Evolutionary conservation across 805 yeast species (phyloP).

Genomic region (Ogataea sp.): DNA sequence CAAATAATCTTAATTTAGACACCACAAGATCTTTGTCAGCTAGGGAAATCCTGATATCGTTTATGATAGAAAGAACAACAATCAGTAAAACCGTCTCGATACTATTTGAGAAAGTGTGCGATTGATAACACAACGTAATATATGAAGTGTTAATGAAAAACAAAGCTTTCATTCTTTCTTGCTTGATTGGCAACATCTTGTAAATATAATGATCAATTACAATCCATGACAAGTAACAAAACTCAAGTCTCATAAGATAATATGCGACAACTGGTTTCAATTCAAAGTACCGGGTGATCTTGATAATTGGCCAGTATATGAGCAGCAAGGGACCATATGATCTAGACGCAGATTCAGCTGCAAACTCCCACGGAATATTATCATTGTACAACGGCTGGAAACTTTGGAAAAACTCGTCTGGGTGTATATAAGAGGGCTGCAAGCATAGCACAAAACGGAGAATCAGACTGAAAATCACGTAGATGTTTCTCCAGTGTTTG

Average conservation of each 20-base stretch:
- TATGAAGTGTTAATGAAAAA: constrained; percentile 51
- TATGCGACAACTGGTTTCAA: constrained; percentile 41
- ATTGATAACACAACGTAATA: constrained; percentile 70
- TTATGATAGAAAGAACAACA: constrained; percentile 41
- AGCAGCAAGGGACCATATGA: constrained; percentile 63
- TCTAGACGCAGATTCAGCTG: constrained; percentile 42
- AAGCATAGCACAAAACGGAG: constrained; percentile 50
- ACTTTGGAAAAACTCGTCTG: constrained; percentile 96
- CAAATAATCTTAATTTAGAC: constrained; percentile 9
- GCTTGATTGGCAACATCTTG: constrained; percentile 24
- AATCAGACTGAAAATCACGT: constrained; percentile 33
- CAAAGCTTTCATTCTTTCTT: constrained; percentile 30
- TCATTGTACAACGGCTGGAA: constrained; percentile 59
- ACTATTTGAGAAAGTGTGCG: constrained; percentile 86
- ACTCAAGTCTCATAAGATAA: constrained; percentile 44
- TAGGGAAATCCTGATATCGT: constrained; percentile 16
- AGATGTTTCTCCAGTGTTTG: constrained; percentile 38
- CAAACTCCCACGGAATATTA: constrained; percentile 80
- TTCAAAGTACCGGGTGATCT: too few relatives aligned
- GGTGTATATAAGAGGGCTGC: constrained; percentile 84
- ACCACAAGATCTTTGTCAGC: constrained; percentile 3
- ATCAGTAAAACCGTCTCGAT: constrained; percentile 59
- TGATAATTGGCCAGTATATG: constrained; percentile 60
- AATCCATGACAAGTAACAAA: constrained; percentile 24
- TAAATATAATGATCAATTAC: constrained; percentile 22